Percentiles rank a stretch among this genome's conserved stretches.
These are phyloP conservation scores for Sporothrix brasiliensis DNA, from an alignment of 2,329 filamentous ascomycete genomes.

Conservation along the genomic window DNA sequence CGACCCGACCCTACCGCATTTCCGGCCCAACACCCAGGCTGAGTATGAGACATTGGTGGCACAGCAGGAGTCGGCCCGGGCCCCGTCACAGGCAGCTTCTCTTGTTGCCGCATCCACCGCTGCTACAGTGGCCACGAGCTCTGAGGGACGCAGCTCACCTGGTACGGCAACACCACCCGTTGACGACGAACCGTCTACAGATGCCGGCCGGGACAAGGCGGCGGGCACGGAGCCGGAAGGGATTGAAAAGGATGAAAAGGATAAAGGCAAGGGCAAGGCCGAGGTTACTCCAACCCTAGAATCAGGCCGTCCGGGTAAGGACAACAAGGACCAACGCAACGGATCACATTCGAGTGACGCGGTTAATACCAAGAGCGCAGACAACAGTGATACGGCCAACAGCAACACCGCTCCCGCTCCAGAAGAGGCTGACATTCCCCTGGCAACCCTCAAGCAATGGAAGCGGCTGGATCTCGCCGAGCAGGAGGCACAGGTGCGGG, in stretches of 20 bases:
- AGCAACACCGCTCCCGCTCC: background rate
- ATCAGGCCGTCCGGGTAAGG: background rate
- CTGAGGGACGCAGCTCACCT: conserved; percentile 24
- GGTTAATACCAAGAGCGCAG: background rate
- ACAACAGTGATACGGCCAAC: background rate
- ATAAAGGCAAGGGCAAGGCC: conserved; percentile 28
- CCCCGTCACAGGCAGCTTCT: conserved; percentile 27
- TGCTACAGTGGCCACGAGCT: conserved; percentile 32
- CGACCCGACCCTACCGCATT: conserved; percentile 71
- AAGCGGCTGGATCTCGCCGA: conserved; percentile 66
- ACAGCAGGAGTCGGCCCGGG: background rate
- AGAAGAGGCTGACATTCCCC: conserved; percentile 37
- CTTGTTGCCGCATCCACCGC: conserved; percentile 25
- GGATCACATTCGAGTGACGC: background rate
- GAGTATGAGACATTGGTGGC: conserved; percentile 15
- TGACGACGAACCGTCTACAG: background rate
- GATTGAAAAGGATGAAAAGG: no score
- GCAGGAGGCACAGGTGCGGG: conserved; percentile 67
- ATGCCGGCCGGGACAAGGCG: background rate
- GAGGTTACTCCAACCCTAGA: background rate
- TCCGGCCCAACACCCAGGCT: conserved; percentile 58
- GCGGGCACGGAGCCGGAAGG: background rate
- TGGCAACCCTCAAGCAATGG: conserved; percentile 51
- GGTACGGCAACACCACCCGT: conserved; percentile 8
- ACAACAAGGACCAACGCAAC: background rate